These are phyloP conservation scores for Maudiozyma turicensis DNA, from an alignment of 805 yeast genomes.

Conservation along the genomic window DNA sequence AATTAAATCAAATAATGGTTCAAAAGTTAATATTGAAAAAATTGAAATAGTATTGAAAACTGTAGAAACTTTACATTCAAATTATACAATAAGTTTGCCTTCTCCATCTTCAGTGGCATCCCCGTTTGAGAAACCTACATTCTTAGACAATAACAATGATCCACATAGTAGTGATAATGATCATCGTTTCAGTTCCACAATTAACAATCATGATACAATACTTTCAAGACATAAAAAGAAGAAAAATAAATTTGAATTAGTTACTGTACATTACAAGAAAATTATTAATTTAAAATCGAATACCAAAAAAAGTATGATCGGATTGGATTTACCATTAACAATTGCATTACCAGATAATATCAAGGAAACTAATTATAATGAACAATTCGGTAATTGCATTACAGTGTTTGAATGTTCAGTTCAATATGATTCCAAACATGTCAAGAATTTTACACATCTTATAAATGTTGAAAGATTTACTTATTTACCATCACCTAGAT, in stretches of 20 bases:
- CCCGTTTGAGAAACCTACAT: background rate
- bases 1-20: constrained; percentile 41
- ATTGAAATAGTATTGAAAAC: constrained; percentile 43
- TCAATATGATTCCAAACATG: constrained; percentile 8
- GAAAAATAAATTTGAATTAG: constrained; percentile 17
- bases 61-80: constrained; percentile 36
- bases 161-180: background rate
- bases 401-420: constrained; percentile 35
- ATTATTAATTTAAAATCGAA: constrained; percentile 20
- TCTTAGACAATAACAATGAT: background rate
- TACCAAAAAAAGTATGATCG: constrained; percentile 29
- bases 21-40: constrained; percentile 38
- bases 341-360: constrained; percentile 47
- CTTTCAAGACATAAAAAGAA: constrained; percentile 2
- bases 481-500: constrained; percentile 44
- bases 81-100: background rate
- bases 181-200: background rate
- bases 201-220: background rate
- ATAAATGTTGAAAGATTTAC: constrained; percentile 48
- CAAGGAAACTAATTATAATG: constrained; percentile 41
- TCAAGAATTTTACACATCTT: constrained; percentile 22
- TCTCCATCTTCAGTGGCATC: background rate
- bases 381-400: constrained; percentile 38
- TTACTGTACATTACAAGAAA: constrained; percentile 26
- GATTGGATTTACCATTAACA: constrained; percentile 50